Evolutionary conservation across 495 filamentous ascomycete species (phyloP).

Genomic region (Evernia prunastri): DNA sequence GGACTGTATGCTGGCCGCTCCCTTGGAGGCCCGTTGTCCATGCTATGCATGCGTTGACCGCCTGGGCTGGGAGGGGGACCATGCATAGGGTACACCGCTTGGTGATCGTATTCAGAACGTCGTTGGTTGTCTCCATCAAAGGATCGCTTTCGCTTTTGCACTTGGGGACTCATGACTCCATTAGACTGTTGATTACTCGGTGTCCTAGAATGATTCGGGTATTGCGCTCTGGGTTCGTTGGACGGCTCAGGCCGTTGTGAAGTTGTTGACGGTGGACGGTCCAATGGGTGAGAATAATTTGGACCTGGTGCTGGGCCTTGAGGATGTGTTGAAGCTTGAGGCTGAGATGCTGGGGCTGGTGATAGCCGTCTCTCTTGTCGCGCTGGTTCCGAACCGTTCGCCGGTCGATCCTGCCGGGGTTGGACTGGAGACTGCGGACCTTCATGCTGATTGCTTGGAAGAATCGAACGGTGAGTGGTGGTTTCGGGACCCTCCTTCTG

Average conservation of each 20-base stretch:
- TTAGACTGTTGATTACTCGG: constrained; percentile 19
- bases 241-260: constrained; percentile 11
- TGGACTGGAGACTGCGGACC: constrained; percentile 16
- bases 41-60: constrained; percentile 20
- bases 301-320: constrained; percentile 17
- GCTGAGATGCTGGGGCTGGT: constrained; percentile 17
- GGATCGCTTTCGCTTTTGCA: constrained; percentile 27
- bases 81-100: constrained; percentile 20
- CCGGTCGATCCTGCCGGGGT: constrained; percentile 17
- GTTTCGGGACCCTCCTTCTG: constrained; percentile 27
- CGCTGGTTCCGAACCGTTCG: constrained; percentile 9
- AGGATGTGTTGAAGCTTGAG: constrained; percentile 10
- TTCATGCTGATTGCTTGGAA: constrained; percentile 27
- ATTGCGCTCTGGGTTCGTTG: constrained; percentile 11
- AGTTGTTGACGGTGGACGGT: constrained; percentile 9
- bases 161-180: constrained; percentile 20
- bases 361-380: constrained; percentile 24
- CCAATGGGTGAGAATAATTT: constrained; percentile 10
- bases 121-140: constrained; percentile 18
- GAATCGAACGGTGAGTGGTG: constrained; percentile 11
- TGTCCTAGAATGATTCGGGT: constrained; percentile 15
- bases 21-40: constrained; percentile 26
- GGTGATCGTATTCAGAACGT: constrained; percentile 18
- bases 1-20: constrained; percentile 26
- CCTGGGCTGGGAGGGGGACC: constrained; percentile 19